Base-by-base conservation (phyloP, 208 protist species). In the Leishmania gerbilli region DNA sequence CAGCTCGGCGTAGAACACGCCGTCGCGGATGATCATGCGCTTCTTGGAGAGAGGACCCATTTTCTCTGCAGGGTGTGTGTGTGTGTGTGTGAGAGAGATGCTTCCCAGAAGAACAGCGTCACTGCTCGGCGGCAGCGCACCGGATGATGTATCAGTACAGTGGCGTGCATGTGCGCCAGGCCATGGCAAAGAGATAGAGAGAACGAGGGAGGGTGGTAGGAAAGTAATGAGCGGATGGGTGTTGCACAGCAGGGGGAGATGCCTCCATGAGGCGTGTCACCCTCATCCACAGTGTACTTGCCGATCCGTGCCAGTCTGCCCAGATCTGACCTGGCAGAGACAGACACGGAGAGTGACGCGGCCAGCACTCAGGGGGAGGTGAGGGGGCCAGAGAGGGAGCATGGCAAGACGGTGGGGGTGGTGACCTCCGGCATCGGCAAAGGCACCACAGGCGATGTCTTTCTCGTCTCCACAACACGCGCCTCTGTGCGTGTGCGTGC, bases 1-100 rank as follows among this genome's bases (percentile, higher is more conserved):
- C 74, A 99, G 96, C 95, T 99, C 99, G 80, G 99, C 99, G 93
- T 99, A 99, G 95, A 99, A 99, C 53, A 99, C 97, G 86, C 99
- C 99, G 88, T 99, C 99, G 84, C 95, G 96, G 71, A 99, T 95
- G 91, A 99, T 99, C 98, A 99, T 92, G 71, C 95, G 93, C 93
- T 97, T 97, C 92, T 97, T 97, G 82, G 94, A 97, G 34, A 97
- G 82, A 34, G 89, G 88, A 74, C 91, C 92, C 91, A 97, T 97
- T 65, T 82, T 84, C 24, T 47, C 74, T 67, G 51, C n/a, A 31
- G 51, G 17, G n/a, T n/a, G n/a, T n/a, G n/a, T n/a, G n/a, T n/a
- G n/a, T n/a, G n/a, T n/a, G n/a, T n/a, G n/a, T n/a, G n/a, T n/a
- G n/a, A n/a, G n/a, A 45, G 21, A 31, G 19, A 62, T 53, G 89